Percentiles rank a stretch among this genome's conserved stretches.
phyloP scores from a whole-genome alignment of 164 flowering plant genomes.

The Berberis thunbergii region DNA sequence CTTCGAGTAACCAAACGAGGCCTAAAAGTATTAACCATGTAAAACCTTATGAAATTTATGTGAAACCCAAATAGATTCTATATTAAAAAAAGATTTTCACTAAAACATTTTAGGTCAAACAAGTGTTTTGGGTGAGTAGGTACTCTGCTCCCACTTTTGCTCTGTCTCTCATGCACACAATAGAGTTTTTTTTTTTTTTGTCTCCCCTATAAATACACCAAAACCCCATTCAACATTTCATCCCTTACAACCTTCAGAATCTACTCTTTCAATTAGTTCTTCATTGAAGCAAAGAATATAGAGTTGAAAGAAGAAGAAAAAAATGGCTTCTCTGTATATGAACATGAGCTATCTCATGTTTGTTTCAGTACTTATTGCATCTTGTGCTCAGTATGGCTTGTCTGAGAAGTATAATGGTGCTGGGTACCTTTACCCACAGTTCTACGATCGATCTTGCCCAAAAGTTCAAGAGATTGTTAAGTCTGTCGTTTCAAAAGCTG shows the following conservation, averaged over 20 bases:
- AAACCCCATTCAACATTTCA: neutral
- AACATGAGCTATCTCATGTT: conserved; percentile 6
- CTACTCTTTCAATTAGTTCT: too few relatives aligned
- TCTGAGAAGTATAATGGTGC: conserved; percentile 3
- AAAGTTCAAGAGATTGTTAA: conserved; percentile 58
- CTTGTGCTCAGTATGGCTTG: conserved; percentile 8
- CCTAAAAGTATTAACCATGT: too few relatives aligned
- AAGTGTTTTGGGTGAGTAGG: too few relatives aligned
- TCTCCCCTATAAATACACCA: neutral
- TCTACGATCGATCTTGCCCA: conserved; percentile 76
- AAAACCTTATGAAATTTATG: too few relatives aligned
- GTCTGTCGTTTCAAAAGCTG: conserved; percentile 66
- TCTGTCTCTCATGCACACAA: neutral
- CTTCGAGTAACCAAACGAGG: too few relatives aligned
- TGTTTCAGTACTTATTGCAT: conserved; percentile 5
- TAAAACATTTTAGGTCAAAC: too few relatives aligned
- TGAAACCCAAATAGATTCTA: too few relatives aligned
- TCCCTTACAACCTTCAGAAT: neutral
- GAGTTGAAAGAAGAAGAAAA: neutral
- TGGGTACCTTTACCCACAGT: conserved; percentile 65
- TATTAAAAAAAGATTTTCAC: too few relatives aligned
- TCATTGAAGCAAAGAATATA: neutral
- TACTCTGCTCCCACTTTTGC: neutral
- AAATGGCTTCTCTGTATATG: conserved; percentile 5
- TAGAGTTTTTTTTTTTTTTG: neutral